Conservation (phyloP, 768 basidiomycete genomes). For the Amanita exitialis region DNA sequence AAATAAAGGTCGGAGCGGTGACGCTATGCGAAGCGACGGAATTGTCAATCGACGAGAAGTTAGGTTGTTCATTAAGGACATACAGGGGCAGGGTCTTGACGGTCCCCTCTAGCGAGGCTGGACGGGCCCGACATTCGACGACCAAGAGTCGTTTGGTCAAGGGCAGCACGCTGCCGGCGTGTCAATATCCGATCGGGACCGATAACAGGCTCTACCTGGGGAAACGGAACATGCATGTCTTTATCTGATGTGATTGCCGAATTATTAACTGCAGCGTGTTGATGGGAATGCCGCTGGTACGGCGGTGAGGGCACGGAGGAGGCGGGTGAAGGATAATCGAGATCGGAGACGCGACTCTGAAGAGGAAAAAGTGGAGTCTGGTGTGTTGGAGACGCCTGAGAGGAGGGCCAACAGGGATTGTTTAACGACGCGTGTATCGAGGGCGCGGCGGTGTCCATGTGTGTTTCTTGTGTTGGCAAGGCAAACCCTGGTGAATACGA, state of each 20-base stretch:
- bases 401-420: slow-evolving; percentile 7
- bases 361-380: slow-evolving; percentile 12
- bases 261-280: slow-evolving; percentile 17
- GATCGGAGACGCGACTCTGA: slow-evolving; percentile 18
- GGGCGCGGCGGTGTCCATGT: slow-evolving; percentile 4
- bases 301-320: slow-evolving; percentile 26
- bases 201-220: slow-evolving; percentile 39
- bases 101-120: slow-evolving; percentile 10
- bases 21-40: slow-evolving; percentile 9
- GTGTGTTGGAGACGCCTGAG: slow-evolving; percentile 3
- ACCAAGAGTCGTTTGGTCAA: slow-evolving; percentile 16
- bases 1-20: slow-evolving; percentile 23
- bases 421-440: slow-evolving; percentile 16
- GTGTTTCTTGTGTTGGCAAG: not conserved
- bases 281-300: slow-evolving; percentile 17
- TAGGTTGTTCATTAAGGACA: slow-evolving; percentile 7
- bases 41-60: slow-evolving; percentile 9
- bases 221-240: slow-evolving; percentile 16
- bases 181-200: slow-evolving; percentile 37
- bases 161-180: slow-evolving; percentile 29
- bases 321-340: slow-evolving; percentile 29
- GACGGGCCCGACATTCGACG: slow-evolving; percentile 16
- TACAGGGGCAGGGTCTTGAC: slow-evolving; percentile 11
- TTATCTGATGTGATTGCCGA: slow-evolving; percentile 13
- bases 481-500: not conserved